Percentiles rank a stretch among this genome's conserved stretches.
These are phyloP conservation scores for Oryza nivara DNA, from an alignment of 176 grass and related monocot species.

Conservation along the genomic window DNA sequence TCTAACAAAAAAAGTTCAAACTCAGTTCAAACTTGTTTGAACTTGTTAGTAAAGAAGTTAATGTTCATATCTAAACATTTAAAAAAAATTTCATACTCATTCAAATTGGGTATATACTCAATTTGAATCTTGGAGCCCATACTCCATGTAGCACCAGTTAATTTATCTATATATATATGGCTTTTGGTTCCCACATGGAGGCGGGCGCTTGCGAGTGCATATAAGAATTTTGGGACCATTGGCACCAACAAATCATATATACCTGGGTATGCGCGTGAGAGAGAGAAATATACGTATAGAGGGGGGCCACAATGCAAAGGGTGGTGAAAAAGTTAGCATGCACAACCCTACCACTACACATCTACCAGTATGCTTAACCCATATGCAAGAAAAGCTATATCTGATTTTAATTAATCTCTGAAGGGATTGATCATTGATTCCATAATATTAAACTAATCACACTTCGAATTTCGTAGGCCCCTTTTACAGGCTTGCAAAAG, in stretches of 20 bases:
- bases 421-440: slow-evolving; percentile 30
- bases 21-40: too few relatives aligned
- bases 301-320: background rate
- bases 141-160: too few relatives aligned
- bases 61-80: too few relatives aligned
- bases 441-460: slow-evolving; percentile 42
- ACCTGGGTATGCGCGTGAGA: too few relatives aligned
- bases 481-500: slow-evolving; percentile 57
- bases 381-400: slow-evolving; percentile 8
- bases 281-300: background rate
- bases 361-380: background rate
- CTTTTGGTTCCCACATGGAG: slow-evolving; percentile 62
- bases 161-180: background rate
- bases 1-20: too few relatives aligned
- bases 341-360: slow-evolving; percentile 37
- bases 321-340: background rate
- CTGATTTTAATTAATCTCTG: background rate
- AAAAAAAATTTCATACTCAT: too few relatives aligned
- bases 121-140: too few relatives aligned
- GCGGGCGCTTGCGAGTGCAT: slow-evolving; percentile 29
- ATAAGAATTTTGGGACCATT: slow-evolving; percentile 26
- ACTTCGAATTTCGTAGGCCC: slow-evolving; percentile 15
- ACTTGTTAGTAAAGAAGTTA: too few relatives aligned
- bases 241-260: slow-evolving; percentile 3
- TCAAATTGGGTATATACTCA: too few relatives aligned